Evolutionary conservation across 495 filamentous ascomycete species (phyloP).

Genomic region (Chaetomidium leptoderma): DNA sequence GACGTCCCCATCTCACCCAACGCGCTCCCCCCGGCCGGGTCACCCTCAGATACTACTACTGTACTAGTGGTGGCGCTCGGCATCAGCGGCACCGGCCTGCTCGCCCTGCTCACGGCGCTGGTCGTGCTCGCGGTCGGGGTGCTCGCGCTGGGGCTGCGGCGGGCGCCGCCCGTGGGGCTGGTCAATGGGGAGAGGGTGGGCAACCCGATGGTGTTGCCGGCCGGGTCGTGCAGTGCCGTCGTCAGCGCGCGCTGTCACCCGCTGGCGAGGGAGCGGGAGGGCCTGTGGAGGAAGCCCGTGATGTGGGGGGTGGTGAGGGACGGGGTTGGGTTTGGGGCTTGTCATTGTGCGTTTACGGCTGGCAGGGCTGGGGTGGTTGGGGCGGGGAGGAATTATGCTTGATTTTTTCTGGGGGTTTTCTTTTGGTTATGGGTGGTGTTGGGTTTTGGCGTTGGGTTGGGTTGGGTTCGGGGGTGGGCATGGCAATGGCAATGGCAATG

Average conservation of each 20-base stretch:
- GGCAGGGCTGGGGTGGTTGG: slow-evolving; percentile 27
- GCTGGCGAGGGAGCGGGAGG: slow-evolving; percentile 16
- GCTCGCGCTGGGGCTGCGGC: slow-evolving; percentile 31
- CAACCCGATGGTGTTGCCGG: slow-evolving; percentile 40
- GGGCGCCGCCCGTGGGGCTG: slow-evolving; percentile 27
- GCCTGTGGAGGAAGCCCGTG: slow-evolving; percentile 29
- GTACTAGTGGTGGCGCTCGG: slow-evolving; percentile 22
- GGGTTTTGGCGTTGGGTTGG: background rate
- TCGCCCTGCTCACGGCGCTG: slow-evolving; percentile 29
- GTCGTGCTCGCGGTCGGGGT: slow-evolving; percentile 30
- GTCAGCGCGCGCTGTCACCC: slow-evolving; percentile 41
- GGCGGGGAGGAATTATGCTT: slow-evolving; percentile 40
- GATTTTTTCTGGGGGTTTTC: background rate
- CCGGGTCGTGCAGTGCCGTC: slow-evolving; percentile 41
- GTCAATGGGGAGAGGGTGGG: slow-evolving; percentile 32
- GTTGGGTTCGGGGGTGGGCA: background rate
- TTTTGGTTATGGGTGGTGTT: slow-evolving; percentile 3
- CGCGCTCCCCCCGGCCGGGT: background rate
- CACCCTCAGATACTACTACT: background rate
- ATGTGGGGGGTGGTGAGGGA: slow-evolving; percentile 43
- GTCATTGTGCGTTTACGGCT: slow-evolving; percentile 39
- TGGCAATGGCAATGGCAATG: no score
- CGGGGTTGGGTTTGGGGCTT: slow-evolving; percentile 28
- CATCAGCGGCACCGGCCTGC: slow-evolving; percentile 35
- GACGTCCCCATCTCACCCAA: background rate